Percentiles rank a stretch among this genome's conserved stretches.
Conservation (phyloP, 352 stramenopile genomes). For the Phytophthora sp. region DNA sequence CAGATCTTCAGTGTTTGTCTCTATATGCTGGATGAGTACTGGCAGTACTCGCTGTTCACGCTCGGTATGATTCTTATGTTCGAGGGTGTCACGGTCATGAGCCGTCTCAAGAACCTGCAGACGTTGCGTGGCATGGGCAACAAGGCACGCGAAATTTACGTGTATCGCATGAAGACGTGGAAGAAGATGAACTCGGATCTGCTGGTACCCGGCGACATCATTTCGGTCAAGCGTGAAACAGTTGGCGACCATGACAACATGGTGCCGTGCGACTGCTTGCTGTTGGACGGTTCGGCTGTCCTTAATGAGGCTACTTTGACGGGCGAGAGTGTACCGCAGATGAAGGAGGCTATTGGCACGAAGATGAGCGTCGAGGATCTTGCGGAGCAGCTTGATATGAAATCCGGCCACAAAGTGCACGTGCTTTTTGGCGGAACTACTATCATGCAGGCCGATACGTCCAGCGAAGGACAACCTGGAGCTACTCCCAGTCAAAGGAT, state of each 20-base stretch:
- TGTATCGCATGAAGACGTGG: constrained; percentile 92
- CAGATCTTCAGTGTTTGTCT: constrained; percentile 98
- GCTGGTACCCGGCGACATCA: constrained; percentile 93
- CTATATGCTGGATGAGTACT: constrained; percentile 99
- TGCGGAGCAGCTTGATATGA: constrained; percentile 82
- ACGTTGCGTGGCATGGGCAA: constrained; percentile 95
- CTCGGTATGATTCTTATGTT: constrained; percentile 98
- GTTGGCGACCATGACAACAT: constrained; percentile 81
- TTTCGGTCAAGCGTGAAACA: constrained; percentile 92
- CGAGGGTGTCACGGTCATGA: constrained; percentile 95
- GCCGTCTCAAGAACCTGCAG: constrained; percentile 95
- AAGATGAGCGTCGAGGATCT: constrained; percentile 84
- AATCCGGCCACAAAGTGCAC: constrained; percentile 88
- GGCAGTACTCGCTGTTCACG: constrained; percentile 99
- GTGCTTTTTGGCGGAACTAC: constrained; percentile 95
- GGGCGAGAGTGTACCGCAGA: constrained; percentile 97
- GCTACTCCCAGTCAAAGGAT: constrained; percentile 42
- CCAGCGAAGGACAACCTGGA: constrained; percentile 30
- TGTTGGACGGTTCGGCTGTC: constrained; percentile 95
- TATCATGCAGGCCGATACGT: constrained; percentile 85
- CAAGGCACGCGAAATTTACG: constrained; percentile 84
- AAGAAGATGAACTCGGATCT: constrained; percentile 78
- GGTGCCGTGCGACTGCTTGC: constrained; percentile 95
- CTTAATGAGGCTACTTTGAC: constrained; percentile 99
- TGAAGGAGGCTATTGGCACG: constrained; percentile 94